phyloP scores from a whole-genome alignment of 768 basidiomycete species.

The Calocera cornea region DNA sequence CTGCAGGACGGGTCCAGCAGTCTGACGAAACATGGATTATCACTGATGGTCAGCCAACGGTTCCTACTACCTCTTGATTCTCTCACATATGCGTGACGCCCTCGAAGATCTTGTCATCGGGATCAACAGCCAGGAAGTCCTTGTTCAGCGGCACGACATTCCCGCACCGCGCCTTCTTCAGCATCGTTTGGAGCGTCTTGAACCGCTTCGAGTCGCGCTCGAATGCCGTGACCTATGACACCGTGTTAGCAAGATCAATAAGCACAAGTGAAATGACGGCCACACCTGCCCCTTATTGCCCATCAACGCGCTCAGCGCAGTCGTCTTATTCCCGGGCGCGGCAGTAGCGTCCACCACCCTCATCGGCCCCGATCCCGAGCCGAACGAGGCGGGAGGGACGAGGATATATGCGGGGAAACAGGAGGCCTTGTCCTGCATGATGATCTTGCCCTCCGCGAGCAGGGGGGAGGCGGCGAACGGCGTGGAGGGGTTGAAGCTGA shows the following conservation, averaged over 20 bases:
- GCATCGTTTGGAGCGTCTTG: conserved; percentile 71
- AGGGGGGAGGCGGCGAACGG: conserved; percentile 57
- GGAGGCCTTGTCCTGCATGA: conserved; percentile 95
- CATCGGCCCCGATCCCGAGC: conserved; percentile 21
- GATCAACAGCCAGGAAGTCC: conserved; percentile 76
- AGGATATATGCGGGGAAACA: conserved; percentile 89
- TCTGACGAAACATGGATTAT: no score
- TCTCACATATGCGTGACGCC: conserved; percentile 77
- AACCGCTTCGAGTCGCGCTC: conserved; percentile 77
- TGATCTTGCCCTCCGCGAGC: conserved; percentile 67
- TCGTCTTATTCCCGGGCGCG: conserved; percentile 96
- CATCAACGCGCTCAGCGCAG: conserved; percentile 84
- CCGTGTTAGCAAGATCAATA: neutral
- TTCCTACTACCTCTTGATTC: neutral
- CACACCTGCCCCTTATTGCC: conserved; percentile 62
- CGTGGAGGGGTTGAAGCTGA: conserved; percentile 53
- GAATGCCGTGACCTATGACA: conserved; percentile 54
- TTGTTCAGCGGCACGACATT: conserved; percentile 63
- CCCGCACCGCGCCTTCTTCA: conserved; percentile 64
- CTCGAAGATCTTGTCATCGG: conserved; percentile 45
- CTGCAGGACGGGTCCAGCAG: conserved; percentile 94
- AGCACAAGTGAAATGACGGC: neutral
- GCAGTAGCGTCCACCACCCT: conserved; percentile 86
- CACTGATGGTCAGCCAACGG: neutral
- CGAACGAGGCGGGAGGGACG: conserved; percentile 46